phyloP scores from a whole-genome alignment of 2,329 filamentous ascomycete genomes.

The Diaporthe eres region DNA sequence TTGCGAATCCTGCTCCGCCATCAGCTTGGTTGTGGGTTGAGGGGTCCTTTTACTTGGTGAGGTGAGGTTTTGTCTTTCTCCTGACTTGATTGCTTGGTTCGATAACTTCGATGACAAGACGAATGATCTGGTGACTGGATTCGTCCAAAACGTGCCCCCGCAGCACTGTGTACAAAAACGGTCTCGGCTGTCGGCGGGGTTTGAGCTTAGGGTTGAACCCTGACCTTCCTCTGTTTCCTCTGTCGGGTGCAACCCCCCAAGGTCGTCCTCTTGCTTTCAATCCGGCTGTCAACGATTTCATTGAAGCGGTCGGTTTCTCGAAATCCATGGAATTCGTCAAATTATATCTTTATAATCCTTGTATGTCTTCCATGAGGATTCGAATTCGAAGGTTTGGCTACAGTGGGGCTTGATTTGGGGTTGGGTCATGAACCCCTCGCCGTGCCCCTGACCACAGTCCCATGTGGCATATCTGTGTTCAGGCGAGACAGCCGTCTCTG shows the following conservation, averaged over 20 bases:
- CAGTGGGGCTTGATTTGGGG: no score
- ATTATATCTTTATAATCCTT: no score
- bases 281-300: no score
- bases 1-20: constrained; percentile 18
- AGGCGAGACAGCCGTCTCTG: no score
- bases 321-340: no score
- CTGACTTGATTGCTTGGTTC: background rate
- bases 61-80: background rate
- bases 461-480: no score
- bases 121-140: constrained; percentile 13
- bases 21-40: background rate
- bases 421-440: no score
- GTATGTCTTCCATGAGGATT: no score
- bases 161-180: background rate
- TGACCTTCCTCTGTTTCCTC: background rate
- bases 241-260: no score
- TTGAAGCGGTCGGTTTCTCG: no score
- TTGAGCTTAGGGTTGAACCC: background rate
- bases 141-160: constrained; percentile 17
- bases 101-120: background rate
- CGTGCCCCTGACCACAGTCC: no score
- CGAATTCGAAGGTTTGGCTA: no score
- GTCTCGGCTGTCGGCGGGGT: background rate
- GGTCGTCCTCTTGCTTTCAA: background rate
- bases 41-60: background rate